A percentile compares a stretch with the other conserved stretches of the same genome.
These are phyloP conservation scores for Metschnikowia amazonensis DNA, from an alignment of 805 yeast species.

Conservation along the genomic window DNA sequence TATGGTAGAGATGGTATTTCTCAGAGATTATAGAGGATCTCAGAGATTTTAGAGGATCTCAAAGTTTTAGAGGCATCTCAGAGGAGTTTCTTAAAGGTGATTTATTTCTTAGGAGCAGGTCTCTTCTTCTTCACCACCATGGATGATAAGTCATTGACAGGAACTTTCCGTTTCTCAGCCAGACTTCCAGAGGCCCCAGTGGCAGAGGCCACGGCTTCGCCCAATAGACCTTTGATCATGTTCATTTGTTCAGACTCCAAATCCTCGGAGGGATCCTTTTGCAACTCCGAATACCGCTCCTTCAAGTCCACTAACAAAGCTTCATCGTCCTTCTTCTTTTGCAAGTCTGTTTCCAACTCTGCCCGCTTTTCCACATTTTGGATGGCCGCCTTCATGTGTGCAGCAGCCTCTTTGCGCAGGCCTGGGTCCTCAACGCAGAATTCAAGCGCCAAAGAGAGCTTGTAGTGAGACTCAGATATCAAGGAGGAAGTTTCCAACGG, in stretches of 20 bases:
- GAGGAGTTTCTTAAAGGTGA: too few species aligned
- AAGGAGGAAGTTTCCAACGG: conserved; percentile 47
- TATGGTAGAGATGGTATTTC: too few species aligned
- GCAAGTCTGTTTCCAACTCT: conserved; percentile 38
- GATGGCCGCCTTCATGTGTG: conserved; percentile 53
- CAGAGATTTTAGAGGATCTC: too few species aligned
- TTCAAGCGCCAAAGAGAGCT: conserved; percentile 74
- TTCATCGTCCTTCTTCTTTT: conserved; percentile 39
- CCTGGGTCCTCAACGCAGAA: conserved; percentile 53
- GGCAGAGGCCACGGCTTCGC: conserved; percentile 34
- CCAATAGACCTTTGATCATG: conserved; percentile 54
- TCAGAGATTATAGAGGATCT: too few species aligned
- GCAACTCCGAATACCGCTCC: conserved; percentile 52
- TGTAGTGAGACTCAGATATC: conserved; percentile 76
- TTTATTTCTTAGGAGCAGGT: conserved; percentile 3
- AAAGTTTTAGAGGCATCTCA: too few species aligned
- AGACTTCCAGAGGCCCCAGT: neutral
- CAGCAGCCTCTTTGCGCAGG: conserved; percentile 48
- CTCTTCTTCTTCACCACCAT: conserved; percentile 53
- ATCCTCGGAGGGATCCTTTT: conserved; percentile 48
- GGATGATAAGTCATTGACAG: conserved; percentile 58
- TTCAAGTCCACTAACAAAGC: conserved; percentile 54
- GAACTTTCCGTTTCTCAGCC: conserved; percentile 11
- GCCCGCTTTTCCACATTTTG: conserved; percentile 35
- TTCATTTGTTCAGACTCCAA: conserved; percentile 48